phyloP scores from a whole-genome alignment of 305 asterid genomes.

The Lippia alba region DNA sequence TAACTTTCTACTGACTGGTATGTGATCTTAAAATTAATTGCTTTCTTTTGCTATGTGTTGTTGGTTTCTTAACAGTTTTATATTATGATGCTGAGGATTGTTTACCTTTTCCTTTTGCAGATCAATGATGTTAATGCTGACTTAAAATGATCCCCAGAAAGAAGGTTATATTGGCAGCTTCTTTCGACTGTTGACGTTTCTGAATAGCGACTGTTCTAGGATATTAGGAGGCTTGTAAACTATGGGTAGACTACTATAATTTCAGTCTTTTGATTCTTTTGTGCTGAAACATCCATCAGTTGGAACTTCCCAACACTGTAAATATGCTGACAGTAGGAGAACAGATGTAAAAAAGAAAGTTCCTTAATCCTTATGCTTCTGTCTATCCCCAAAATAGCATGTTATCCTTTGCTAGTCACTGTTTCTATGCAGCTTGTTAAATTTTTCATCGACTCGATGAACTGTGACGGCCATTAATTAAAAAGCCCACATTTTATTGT shows the following conservation, averaged over 20 bases:
- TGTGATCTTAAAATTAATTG: constrained; percentile 3
- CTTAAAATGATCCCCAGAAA: constrained; percentile 24
- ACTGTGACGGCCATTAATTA: no score
- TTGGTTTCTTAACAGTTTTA: neutral
- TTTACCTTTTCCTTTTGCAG: constrained; percentile 44
- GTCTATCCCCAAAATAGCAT: neutral
- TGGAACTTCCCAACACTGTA: constrained; percentile 41
- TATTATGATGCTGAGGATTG: neutral
- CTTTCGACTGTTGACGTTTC: no score
- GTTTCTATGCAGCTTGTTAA: no score
- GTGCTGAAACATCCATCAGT: constrained; percentile 24
- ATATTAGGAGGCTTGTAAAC: constrained; percentile 31
- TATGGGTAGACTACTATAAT: constrained; percentile 35
- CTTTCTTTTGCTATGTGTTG: neutral
- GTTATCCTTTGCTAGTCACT: no score
- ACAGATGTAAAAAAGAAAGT: constrained; percentile 14
- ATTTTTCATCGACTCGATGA: no score
- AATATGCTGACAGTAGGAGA: constrained; percentile 43
- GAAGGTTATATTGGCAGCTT: no score
- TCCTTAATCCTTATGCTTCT: constrained; percentile 5
- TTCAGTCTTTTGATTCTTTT: constrained; percentile 20
- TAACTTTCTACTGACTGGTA: constrained; percentile 52
- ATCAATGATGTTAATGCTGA: constrained; percentile 55
- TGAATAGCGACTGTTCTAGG: no score
- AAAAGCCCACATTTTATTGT: no score